A percentile compares a stretch with the other conserved stretches of the same genome.
Evolutionary conservation across 75 land plant species (phyloP).

Genomic region (Azolla pinnata): DNA sequence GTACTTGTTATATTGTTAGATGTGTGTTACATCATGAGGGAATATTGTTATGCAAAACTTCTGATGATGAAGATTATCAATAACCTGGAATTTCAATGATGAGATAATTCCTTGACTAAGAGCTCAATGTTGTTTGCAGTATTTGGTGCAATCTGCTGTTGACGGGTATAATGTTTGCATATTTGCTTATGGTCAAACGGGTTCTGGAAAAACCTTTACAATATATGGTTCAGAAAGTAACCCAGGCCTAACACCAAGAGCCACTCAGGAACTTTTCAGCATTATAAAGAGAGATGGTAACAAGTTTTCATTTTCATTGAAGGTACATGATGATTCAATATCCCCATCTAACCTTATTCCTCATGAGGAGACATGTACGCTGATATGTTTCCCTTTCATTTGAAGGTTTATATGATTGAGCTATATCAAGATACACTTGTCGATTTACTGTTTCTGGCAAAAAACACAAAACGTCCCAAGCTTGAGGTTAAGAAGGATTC

Average conservation of each 20-base stretch:
- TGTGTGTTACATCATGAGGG: too few species aligned
- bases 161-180: slow-evolving; percentile 60
- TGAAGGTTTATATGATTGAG: slow-evolving; percentile 77
- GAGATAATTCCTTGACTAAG: too few species aligned
- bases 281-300: slow-evolving; percentile 19
- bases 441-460: slow-evolving; percentile 73
- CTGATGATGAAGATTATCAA: too few species aligned
- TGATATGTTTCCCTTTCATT: slow-evolving; percentile 15
- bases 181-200: slow-evolving; percentile 19
- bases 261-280: slow-evolving; percentile 19
- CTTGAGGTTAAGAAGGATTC: slow-evolving; percentile 90
- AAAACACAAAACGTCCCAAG: slow-evolving; percentile 54
- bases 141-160: slow-evolving; percentile 40
- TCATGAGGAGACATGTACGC: too few species aligned
- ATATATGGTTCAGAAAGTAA: slow-evolving; percentile 20
- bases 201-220: slow-evolving; percentile 20
- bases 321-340: slow-evolving; percentile 11
- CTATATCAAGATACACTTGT: slow-evolving; percentile 87
- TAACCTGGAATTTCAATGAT: too few species aligned
- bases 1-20: too few species aligned
- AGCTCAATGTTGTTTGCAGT: slow-evolving; percentile 3
- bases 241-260: slow-evolving; percentile 8
- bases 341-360: neutral
- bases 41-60: too few species aligned
- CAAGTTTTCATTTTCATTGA: slow-evolving; percentile 18